Conservation (phyloP, 2,329 filamentous ascomycete species). For the Macrophomina pseudophaseolina region DNA sequence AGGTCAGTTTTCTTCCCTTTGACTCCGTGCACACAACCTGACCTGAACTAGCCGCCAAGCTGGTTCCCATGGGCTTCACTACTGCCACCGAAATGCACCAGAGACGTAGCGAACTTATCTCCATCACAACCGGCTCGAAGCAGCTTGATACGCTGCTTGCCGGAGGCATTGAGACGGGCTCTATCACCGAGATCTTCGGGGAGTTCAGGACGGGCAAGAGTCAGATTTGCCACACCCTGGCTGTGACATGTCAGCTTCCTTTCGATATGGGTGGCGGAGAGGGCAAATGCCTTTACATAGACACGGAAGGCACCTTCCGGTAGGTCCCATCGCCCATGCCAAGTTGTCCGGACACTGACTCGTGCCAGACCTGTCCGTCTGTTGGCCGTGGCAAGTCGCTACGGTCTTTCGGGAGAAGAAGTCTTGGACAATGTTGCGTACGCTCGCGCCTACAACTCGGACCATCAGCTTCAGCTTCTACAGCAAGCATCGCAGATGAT, state of each 20-base stretch:
- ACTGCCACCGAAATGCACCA: conserved; percentile 99
- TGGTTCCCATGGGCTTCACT: conserved; percentile 98
- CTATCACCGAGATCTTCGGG: conserved; percentile 96
- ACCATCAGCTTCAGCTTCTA: conserved; percentile 93
- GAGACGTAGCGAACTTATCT: conserved; percentile 93
- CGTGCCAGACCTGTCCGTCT: conserved; percentile 76
- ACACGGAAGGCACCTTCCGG: conserved; percentile 94
- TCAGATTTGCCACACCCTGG: conserved; percentile 98
- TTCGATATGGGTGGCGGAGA: conserved; percentile 99
- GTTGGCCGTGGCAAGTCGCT: conserved; percentile 89
- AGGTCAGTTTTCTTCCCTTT: conserved; percentile 60
- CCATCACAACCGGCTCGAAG: conserved; percentile 97
- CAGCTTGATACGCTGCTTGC: conserved; percentile 94
- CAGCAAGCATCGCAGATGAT: conserved; percentile 98
- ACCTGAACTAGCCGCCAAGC: conserved; percentile 73
- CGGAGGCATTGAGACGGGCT: conserved; percentile 94
- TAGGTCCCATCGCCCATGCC: conserved; percentile 15
- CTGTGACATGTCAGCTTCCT: conserved; percentile 94
- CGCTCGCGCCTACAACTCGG: conserved; percentile 96
- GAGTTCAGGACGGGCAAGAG: conserved; percentile 98
- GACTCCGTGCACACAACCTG: not conserved
- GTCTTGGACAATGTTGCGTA: conserved; percentile 98
- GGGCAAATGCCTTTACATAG: conserved; percentile 97
- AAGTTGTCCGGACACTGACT: not conserved
- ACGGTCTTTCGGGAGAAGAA: conserved; percentile 93